Base-by-base conservation (phyloP, 2,329 filamentous ascomycete genomes). In the Diaporthe sp. region DNA sequence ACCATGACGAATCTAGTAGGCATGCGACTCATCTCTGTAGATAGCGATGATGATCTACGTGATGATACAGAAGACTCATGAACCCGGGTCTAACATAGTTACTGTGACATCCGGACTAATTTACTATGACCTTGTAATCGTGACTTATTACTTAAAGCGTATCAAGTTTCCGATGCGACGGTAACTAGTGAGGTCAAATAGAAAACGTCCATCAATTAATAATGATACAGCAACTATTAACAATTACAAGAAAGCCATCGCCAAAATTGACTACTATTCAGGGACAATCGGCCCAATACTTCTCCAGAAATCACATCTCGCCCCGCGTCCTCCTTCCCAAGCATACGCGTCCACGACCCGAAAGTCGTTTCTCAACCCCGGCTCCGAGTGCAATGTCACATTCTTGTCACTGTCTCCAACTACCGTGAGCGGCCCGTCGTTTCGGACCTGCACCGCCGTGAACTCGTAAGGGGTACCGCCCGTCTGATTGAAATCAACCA, bases 321-420 rank as follows among this genome's bases (percentile, higher is more conserved):
- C 74, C 0, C 85, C 86, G 28, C 86, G 80, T 1, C 84, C 85
- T 10, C 82, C 85, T 74, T 87, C 86, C 86, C 86, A 87, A 0
- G 80, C 80, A 61, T 83, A 83, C 25, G 84, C 85, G 81, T 87
- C 81, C 20, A 84, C 84, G 34, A 86, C 65, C 0, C 77, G 80
- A 71, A 88, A 84, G 25, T 34, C 25, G 22, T 71, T 72, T 25
- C 55, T 39, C 31, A 76, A 47, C 5, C 74, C 74, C 28, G 74
- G 71, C 31, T 37, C 55, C 7, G 53, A 44, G 31, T 57, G 58
- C 22, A 73, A 65, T 63, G 71, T 73, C 34, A 76, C 42, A 9
- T 81, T 78, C 72, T 85, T 85, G 34, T 79, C 76, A 68, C 17
- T 81, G 12, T 37, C 20, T 20, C 82, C 49, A 82, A 58, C 78